phyloP scores from a whole-genome alignment of 2,329 filamentous ascomycete genomes.

The Ophiostoma quercus region DNA sequence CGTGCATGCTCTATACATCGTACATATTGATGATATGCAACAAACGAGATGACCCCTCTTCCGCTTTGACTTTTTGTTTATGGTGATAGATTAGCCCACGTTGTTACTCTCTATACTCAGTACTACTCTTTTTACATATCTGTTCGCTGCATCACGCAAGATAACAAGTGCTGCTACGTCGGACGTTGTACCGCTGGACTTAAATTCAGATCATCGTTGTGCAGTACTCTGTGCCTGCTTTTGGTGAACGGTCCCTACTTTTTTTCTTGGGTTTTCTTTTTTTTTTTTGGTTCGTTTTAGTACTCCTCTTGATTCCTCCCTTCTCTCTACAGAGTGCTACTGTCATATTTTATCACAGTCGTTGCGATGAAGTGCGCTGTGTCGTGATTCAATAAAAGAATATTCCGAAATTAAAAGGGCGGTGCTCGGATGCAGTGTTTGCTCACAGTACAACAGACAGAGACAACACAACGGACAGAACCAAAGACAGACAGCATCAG shows the following conservation, averaged over 20 bases:
- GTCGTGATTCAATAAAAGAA: neutral
- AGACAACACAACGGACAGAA: neutral
- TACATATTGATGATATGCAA: neutral
- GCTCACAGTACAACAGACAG: neutral
- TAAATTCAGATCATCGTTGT: neutral
- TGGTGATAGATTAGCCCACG: neutral
- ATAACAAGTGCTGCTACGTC: neutral
- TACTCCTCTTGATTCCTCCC: neutral
- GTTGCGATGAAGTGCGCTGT: neutral
- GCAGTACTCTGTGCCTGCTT: too few species aligned
- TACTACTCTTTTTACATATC: neutral
- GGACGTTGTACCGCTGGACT: neutral
- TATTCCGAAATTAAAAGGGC: conserved; percentile 5
- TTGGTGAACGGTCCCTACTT: too few species aligned
- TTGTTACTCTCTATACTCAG: neutral
- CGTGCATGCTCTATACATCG: neutral
- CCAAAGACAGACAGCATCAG: neutral
- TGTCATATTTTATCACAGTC: neutral
- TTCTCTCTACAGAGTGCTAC: neutral
- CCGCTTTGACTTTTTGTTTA: neutral
- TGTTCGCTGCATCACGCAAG: neutral
- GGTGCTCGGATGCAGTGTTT: neutral
- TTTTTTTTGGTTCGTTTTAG: neutral
- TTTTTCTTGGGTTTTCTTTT: too few species aligned
- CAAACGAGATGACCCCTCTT: neutral